Evolutionary conservation across 352 stramenopile genomes (phyloP), one percentile per base, ranked within the genome.

Genomic region (Pythium insidiosum): DNA sequence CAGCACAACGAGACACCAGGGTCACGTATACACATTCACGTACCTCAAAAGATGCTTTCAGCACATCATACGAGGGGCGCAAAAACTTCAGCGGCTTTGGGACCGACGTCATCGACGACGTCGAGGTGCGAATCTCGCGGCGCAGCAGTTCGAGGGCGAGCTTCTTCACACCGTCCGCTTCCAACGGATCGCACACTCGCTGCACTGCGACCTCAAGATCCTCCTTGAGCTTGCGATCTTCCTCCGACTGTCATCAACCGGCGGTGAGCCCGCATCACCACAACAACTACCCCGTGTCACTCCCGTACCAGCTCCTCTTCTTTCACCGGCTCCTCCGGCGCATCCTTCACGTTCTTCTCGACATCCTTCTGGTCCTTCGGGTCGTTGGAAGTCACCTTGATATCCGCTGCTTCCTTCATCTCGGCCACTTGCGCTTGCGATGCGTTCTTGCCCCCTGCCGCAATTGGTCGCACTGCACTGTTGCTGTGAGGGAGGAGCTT

Each of bases 11-110:
- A 45, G 6, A 44, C 16, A 11, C n/a, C 4, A 45, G 19, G n/a
- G n/a, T n/a, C n/a, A n/a, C n/a, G n/a, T n/a, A 28, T 25, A 21
- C 5, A 50, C 3, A 34, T 12, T 9, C 22, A 39, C 38, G 6
- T 39, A 81, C 69, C 53, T 82, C 67, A 35, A 79, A 88, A 11
- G 74, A 66, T 1, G 59, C 63, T 72, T 98, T 99, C 12, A 99
- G 70, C 18, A 67, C 53, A 21, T 86, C 84, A 70, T 98, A 99
- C 45, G 97, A 95, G 6, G 96, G 95, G 0, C 91, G 75, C 43
- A 99, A 65, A 58, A 99, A 99, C 81, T 99, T 99, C 34, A 99
- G 78, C 25, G 97, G 97, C 80, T 99, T 99, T 9, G 97, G 97
- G 24, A 99, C 97, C 19, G 87, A 97, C 40, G 96, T 99, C 96